A percentile compares a stretch with the other conserved stretches of the same genome.
Conservation (phyloP, 192 early-diverging fungal genomes). For the Gorgonomyces haynaldii region DNA sequence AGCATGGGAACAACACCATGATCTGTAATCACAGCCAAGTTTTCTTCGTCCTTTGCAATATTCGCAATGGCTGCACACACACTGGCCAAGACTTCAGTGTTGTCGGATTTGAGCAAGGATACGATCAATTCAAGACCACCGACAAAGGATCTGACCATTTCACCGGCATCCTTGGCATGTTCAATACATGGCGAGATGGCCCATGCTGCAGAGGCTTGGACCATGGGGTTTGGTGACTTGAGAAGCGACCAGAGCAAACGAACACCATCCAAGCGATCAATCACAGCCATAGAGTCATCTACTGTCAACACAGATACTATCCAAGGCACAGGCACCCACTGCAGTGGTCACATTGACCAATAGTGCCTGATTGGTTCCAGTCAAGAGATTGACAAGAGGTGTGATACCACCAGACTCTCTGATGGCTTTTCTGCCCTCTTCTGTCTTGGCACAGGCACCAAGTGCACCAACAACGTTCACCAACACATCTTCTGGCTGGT, state of each 20-base stretch:
- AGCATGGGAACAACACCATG: slow-evolving; percentile 59
- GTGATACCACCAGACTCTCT: slow-evolving; percentile 49
- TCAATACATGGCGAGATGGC: slow-evolving; percentile 59
- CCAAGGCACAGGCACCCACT: slow-evolving; percentile 48
- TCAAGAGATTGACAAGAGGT: slow-evolving; percentile 44
- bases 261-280: slow-evolving; percentile 51
- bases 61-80: slow-evolving; percentile 57
- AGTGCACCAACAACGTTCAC: slow-evolving; percentile 56
- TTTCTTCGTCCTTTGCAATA: slow-evolving; percentile 59
- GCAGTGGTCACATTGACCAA: slow-evolving; percentile 53
- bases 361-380: slow-evolving; percentile 48
- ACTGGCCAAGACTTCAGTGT: slow-evolving; percentile 44
- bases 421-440: slow-evolving; percentile 46
- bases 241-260: slow-evolving; percentile 55
- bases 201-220: slow-evolving; percentile 54
- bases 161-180: slow-evolving; percentile 56
- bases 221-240: slow-evolving; percentile 44
- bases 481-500: slow-evolving; percentile 55
- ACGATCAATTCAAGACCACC: slow-evolving; percentile 57
- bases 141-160: slow-evolving; percentile 60
- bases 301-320: slow-evolving; percentile 21
- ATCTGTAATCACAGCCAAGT: slow-evolving; percentile 59
- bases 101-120: slow-evolving; percentile 48
- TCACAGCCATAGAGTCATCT: slow-evolving; percentile 55
- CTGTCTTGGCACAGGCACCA: slow-evolving; percentile 51